Base-by-base conservation (phyloP, 2,329 filamentous ascomycete genomes). In the Xylaria digitata region DNA sequence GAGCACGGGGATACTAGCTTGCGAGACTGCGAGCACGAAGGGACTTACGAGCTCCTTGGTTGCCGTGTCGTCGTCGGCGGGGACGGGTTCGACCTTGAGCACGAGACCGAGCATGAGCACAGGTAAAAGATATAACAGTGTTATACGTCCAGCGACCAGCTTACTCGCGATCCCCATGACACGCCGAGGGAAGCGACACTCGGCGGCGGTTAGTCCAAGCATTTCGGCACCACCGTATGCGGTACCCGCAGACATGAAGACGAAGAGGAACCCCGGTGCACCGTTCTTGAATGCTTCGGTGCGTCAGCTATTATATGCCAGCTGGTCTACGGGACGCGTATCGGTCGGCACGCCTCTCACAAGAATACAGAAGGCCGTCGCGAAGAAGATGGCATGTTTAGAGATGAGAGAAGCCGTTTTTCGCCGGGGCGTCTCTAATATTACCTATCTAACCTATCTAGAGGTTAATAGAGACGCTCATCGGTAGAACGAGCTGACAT, bases 341-440 rank as follows among this genome's bases (percentile, higher is more conserved):
- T 85, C 79, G 42, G 80, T 76, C 55, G 83, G 80, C 34, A 85
- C 83, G 42, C 82, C 84, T 5, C 84, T 84, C 40, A 76, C 77
- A 65, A 85, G 81, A 69, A 87, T 81, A 59, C 87, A 79, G 57
- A 87, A 82, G 17, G 83, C 85, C 4, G 87, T 78, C 61, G 89
- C 78, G 67, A 89, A 86, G 76, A 89, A 90, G 19, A 84, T 84
- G 26, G 83, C 76, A n/a, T n/a, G n/a, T n/a, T n/a, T 70, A 85
- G 80, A n/a, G 37, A 86, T 84, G 34, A 80, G 66, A 64, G n/a
- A 87, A 82, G 17, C 82, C 70, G 62, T 86, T 86, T 72, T 88
- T 86, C 42, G 85, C 81, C 75, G 81, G 82, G 68, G 75, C 82
- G 67, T 80, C 84, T 68, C 80, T n/a, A n/a, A n/a, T n/a, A n/a